Conservation (phyloP, 305 asterid genomes). For the Fraxinus velutina region DNA sequence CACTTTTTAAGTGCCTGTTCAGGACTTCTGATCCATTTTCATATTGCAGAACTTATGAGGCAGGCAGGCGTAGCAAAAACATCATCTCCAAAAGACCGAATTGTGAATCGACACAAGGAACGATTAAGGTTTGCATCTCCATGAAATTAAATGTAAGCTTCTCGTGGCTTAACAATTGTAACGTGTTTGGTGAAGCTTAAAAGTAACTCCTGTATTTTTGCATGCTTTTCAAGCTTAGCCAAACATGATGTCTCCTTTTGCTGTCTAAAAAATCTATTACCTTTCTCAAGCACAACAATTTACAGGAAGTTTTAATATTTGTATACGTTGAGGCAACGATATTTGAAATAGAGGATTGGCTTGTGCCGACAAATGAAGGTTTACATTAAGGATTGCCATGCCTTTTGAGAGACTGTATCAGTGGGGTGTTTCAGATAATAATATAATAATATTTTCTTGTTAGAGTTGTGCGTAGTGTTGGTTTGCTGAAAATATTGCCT, state of each 20-base stretch:
- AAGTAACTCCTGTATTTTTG: neutral
- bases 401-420: constrained; percentile 3
- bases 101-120: constrained; percentile 28
- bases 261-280: constrained; percentile 4
- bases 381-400: constrained; percentile 14
- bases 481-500: constrained; percentile 16
- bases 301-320: constrained; percentile 13
- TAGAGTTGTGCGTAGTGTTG: constrained; percentile 31
- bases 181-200: neutral
- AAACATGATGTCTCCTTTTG: neutral
- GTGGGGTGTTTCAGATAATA: constrained; percentile 9
- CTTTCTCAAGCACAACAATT: constrained; percentile 6
- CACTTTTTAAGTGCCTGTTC: neutral
- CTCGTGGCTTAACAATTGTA: neutral
- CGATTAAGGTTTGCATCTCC: constrained; percentile 42
- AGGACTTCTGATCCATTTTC: neutral
- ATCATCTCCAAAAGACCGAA: constrained; percentile 41
- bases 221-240: constrained; percentile 1
- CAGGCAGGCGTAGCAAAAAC: constrained; percentile 39
- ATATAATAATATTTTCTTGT: constrained; percentile 5
- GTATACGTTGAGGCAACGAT: neutral
- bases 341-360: constrained; percentile 2
- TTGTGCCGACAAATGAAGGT: neutral
- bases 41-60: constrained; percentile 42
- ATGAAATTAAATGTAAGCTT: constrained; percentile 14